Evolutionary conservation across 1,139 yeast genomes (phyloP).

Genomic region (Suhomyces bolitotheri): DNA sequence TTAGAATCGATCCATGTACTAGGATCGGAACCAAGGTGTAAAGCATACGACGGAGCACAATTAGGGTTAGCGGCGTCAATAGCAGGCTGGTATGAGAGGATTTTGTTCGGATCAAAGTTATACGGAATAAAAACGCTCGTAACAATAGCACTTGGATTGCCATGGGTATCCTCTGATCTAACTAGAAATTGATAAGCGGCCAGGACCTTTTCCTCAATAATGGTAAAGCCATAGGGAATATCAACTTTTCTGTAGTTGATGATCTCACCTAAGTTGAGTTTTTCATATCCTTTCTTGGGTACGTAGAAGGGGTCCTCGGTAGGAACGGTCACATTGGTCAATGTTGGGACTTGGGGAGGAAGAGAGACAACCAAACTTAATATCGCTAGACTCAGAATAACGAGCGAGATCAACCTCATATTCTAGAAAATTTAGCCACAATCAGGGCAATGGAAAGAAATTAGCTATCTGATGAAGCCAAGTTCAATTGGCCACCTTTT

Average conservation of each 20-base stretch:
- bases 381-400: too few species aligned
- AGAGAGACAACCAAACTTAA: too few species aligned
- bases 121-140: constrained; percentile 34
- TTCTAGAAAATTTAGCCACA: too few species aligned
- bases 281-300: constrained; percentile 28
- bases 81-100: constrained; percentile 37
- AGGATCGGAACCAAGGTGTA: constrained; percentile 22
- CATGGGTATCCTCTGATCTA: constrained; percentile 35
- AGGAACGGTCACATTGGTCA: too few species aligned
- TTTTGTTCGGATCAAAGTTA: constrained; percentile 28
- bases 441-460: too few species aligned
- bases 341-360: too few species aligned
- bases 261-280: constrained; percentile 26
- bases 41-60: constrained; percentile 38
- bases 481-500: too few species aligned
- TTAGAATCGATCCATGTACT: constrained; percentile 4
- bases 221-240: constrained; percentile 1
- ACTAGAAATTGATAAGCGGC: constrained; percentile 35
- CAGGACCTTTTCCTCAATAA: constrained; percentile 17
- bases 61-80: constrained; percentile 30
- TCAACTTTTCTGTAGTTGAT: constrained; percentile 23
- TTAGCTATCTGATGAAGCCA: too few species aligned
- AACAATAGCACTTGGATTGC: constrained; percentile 32
- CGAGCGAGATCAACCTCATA: too few species aligned
- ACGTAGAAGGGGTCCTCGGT: constrained; percentile 30